Evolutionary conservation across 768 basidiomycete species (phyloP), one percentile per base, ranked within the genome.

Genomic region (Termitomyces sp.): DNA sequence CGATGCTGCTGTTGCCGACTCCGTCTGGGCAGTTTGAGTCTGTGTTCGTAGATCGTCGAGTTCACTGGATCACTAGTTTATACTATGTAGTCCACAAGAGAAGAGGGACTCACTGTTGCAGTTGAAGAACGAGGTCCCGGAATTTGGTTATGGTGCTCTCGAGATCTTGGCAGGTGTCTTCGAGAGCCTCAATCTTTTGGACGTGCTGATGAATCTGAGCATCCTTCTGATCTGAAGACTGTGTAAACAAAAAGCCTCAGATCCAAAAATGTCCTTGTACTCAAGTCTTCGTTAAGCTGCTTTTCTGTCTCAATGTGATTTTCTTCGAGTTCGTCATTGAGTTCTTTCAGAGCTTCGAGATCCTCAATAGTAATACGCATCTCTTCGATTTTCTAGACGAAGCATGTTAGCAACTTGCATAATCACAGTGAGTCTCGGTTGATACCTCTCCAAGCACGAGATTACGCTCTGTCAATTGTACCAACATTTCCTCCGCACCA

Each of bases 351-450:
- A 11, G 94, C 85, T 67, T 99, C 97, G 3, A 98, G 83, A 64
- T 99, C 97, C 68, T 98, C 96, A 54, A 98, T 93, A 0, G 91
- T 91, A 54, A 92, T 87, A 12, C 93, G 83, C 90, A 98, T 95
- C 71, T 98, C 94, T 68, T 98, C 97, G 61, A 98, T 94, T 84
- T 94, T 95, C 91, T 95, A 64, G 5, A 23, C 38, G 33, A 48
- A 26, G 9, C 41, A 15, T n/a, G 26, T 59, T 11, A 53, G 43
- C 11, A 64, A 19, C 38, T 31, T 21, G n/a, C 23, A 46, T 4
- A 49, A 49, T 10, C 47, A 47, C 11, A 44, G 11, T 3, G 41
- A 14, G 11, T 19, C 19, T 37, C 12, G 12, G 14, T 2, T 0
- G 72, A 53, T 62, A 92, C 93, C 79, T 98, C 96, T 58, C 91